A percentile compares a stretch with the other conserved stretches of the same genome.
phyloP scores from a whole-genome alignment of 345 rosid genomes.

The Schrenkiella parvula region DNA sequence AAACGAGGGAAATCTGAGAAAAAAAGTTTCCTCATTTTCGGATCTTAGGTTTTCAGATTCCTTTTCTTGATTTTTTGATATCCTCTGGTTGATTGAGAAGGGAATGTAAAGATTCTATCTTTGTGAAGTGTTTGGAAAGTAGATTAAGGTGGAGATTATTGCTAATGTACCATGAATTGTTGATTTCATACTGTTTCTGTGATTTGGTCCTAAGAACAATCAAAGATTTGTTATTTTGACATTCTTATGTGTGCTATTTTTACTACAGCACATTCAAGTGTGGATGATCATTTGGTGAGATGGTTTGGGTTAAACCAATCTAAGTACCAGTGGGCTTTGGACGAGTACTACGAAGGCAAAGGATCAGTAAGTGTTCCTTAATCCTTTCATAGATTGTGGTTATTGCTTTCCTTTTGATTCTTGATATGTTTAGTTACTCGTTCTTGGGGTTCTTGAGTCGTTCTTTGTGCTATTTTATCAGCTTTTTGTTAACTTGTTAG shows the following conservation, averaged over 20 bases:
- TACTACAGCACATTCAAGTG: conserved; percentile 77
- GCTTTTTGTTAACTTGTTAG: neutral
- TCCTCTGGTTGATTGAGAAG: neutral
- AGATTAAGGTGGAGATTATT: neutral
- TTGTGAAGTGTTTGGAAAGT: neutral
- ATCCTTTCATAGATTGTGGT: neutral
- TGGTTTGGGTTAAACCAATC: conserved; percentile 99
- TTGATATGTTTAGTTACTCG: neutral
- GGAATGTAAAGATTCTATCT: conserved; percentile 9
- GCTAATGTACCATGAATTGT: neutral
- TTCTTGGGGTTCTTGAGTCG: neutral
- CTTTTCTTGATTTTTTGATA: neutral
- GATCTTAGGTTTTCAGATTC: conserved; percentile 21
- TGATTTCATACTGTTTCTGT: neutral
- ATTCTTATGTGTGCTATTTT: neutral
- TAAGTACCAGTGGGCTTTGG: conserved; percentile 98
- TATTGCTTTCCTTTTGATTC: neutral
- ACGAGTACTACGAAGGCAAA: conserved; percentile 84
- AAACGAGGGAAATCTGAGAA: neutral
- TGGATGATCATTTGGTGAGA: conserved; percentile 95
- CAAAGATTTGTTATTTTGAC: neutral
- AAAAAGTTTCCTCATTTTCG: neutral
- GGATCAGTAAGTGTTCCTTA: conserved; percentile 53
- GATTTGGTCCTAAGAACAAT: neutral
- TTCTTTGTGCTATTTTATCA: neutral